Evolutionary conservation across 2,329 filamentous ascomycete species (phyloP), one percentile per base, ranked within the genome.

Genomic region (Trichothecium sympodiale): DNA sequence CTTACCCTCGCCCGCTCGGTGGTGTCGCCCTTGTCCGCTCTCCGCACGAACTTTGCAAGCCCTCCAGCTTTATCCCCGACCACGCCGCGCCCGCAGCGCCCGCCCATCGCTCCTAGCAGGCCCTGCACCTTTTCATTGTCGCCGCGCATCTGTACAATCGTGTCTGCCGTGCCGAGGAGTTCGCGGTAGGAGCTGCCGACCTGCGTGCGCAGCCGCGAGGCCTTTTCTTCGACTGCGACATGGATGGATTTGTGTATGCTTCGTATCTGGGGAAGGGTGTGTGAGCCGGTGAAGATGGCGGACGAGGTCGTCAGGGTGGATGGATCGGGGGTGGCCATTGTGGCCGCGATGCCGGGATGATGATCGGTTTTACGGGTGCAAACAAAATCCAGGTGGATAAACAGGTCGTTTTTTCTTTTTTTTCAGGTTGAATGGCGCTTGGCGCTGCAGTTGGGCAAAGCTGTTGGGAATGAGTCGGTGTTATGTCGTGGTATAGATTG

Each of bases 131-230:
- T 62, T 41, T 80, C 73, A 61, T 91, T 89, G 52, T 89, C 78
- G 28, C 60, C 61, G 46, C 85, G 82, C 85, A 96, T 94, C 41
- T 79, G 73, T 37, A 95, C 82, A 46, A 96, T 96, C n/a, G 80
- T 80, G 60, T 95, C 88, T 37, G 89, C 89, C 0, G 89, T 95
- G 35, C 84, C 84, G 17, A 96, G 76, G 8, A 96, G 76, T 49
- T 91, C 85, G 46, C 89, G 83, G 59, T 96, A 96, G 50, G 72
- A 77, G 39, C 63, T 67, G 45, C 76, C 76, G 41, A 80, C 76
- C 52, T 77, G 71, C 14, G 69, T 76, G 46, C 76, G 74, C 49
- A 80, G 63, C 23, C 74, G 74, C 34, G 62, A 63, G 25, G 73
- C 67, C 48, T 77, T 77, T 52, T 80, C 75, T 43, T 79, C 75